Evolutionary conservation across 2,329 filamentous ascomycete genomes (phyloP).

Genomic region (Nothophoma quercina): DNA sequence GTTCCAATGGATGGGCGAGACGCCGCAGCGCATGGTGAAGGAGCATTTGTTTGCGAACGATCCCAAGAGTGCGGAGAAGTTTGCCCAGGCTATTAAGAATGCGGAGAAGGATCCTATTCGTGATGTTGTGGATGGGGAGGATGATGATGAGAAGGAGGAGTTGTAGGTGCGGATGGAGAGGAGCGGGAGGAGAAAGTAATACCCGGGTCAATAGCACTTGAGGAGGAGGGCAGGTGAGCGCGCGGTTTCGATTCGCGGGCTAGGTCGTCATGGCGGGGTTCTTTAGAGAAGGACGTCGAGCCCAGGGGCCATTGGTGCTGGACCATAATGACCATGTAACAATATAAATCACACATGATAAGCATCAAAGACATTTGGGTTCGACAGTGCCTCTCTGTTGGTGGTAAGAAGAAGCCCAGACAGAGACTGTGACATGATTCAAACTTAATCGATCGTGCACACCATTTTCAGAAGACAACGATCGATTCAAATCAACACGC

Average conservation of each 20-base stretch:
- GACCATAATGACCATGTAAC: not conserved
- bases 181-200: not conserved
- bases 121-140: conserved; percentile 38
- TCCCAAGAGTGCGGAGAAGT: conserved; percentile 66
- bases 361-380: no score
- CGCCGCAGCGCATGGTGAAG: conserved; percentile 69
- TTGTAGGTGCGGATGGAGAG: conserved; percentile 14
- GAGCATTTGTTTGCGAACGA: conserved; percentile 73
- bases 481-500: no score
- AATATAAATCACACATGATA: not conserved
- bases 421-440: no score
- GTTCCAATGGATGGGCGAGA: conserved; percentile 79
- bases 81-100: conserved; percentile 67
- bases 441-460: no score
- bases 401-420: no score
- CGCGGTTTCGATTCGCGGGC: not conserved
- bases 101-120: conserved; percentile 63
- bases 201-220: no score
- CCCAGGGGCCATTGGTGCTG: conserved; percentile 14
- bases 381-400: no score
- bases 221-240: no score
- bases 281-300: conserved; percentile 12
- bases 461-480: no score
- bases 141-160: conserved; percentile 36
- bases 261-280: conserved; percentile 20